phyloP scores from a whole-genome alignment of 208 protist species.

The Entamoeba histolytica region DNA sequence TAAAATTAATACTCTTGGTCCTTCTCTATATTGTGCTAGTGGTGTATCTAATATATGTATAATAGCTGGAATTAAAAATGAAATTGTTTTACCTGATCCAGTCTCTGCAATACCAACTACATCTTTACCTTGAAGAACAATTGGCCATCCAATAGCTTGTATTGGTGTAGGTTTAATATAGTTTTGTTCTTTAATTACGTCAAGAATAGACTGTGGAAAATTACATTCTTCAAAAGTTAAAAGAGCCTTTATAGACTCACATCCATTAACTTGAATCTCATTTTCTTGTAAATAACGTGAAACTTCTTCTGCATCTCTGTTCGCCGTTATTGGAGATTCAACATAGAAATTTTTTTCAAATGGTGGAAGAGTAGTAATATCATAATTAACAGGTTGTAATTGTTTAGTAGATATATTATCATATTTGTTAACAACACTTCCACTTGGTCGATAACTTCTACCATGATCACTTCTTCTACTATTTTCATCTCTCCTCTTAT shows the following conservation, averaged over 20 bases:
- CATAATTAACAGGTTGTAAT: background rate
- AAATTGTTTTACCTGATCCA: conserved; percentile 68
- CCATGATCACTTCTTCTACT: background rate
- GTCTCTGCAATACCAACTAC: conserved; percentile 61
- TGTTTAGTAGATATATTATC: background rate
- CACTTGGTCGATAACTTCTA: background rate
- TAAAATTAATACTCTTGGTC: conserved; percentile 59
- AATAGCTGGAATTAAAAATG: conserved; percentile 60
- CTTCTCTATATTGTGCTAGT: background rate
- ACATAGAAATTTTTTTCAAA: background rate
- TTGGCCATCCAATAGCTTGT: background rate
- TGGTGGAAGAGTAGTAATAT: background rate
- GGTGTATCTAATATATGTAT: conserved; percentile 30
- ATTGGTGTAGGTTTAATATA: background rate
- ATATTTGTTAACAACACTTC: background rate
- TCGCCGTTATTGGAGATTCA: background rate
- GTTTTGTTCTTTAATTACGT: background rate
- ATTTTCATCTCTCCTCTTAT: background rate
- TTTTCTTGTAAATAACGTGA: background rate
- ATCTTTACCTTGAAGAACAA: conserved; percentile 35
- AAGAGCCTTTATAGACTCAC: background rate
- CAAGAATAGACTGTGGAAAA: background rate
- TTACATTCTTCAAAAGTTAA: background rate
- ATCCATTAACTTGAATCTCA: background rate
- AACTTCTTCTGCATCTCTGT: background rate